These are phyloP conservation scores for Apiotrichum laibachii DNA, from an alignment of 1,284 basidiomycete genomes.

Conservation along the genomic window DNA sequence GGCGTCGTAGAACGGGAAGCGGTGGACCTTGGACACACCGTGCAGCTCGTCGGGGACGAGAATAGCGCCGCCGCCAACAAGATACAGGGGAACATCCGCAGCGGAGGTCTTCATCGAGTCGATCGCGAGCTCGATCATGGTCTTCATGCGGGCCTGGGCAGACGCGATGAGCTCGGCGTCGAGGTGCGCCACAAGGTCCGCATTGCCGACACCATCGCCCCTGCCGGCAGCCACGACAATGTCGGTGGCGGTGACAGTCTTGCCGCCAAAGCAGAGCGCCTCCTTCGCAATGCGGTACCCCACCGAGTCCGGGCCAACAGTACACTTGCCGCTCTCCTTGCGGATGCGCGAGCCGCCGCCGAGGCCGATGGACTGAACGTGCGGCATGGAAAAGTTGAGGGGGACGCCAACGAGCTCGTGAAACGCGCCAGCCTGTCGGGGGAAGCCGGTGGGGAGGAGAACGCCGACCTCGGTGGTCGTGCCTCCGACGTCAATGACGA, in stretches of 20 bases:
- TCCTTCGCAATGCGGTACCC: constrained; percentile 57
- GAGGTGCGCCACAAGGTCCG: constrained; percentile 42
- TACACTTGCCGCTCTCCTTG: constrained; percentile 41
- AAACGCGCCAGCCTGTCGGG: constrained; percentile 34
- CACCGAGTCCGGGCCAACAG: constrained; percentile 61
- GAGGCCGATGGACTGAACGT: constrained; percentile 36
- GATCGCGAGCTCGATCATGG: constrained; percentile 56
- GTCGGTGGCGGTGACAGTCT: constrained; percentile 59
- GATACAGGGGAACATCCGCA: constrained; percentile 45
- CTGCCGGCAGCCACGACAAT: constrained; percentile 53
- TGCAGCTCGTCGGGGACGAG: constrained; percentile 51
- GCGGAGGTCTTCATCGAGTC: constrained; percentile 62
- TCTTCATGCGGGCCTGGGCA: constrained; percentile 52
- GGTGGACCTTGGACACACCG: constrained; percentile 56
- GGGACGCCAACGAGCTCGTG: constrained; percentile 37
- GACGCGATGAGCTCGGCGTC: constrained; percentile 43
- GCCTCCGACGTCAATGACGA: constrained; percentile 62
- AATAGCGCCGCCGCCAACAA: constrained; percentile 41
- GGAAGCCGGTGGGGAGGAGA: constrained; percentile 35
- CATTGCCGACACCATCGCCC: constrained; percentile 51
- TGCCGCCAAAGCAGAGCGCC: constrained; percentile 57
- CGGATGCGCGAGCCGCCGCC: constrained; percentile 40
- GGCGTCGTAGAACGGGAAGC: constrained; percentile 57
- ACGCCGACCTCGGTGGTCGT: constrained; percentile 50
- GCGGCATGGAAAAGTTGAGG: constrained; percentile 40